Evolutionary conservation across 164 flowering plant species (phyloP).

Genomic region (Cinnamomum micranthum): DNA sequence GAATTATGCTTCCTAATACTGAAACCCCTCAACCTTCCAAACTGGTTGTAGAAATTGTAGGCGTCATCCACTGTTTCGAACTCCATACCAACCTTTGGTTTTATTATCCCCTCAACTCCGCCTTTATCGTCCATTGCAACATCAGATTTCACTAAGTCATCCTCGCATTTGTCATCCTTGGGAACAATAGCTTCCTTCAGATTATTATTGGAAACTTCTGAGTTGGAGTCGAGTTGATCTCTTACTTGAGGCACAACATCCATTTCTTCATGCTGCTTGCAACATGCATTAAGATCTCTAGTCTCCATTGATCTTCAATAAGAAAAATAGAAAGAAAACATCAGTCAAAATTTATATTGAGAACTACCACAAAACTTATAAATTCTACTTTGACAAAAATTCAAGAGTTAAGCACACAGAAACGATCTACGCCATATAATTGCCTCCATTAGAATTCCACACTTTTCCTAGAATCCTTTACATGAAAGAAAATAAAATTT

Average conservation of each 20-base stretch:
- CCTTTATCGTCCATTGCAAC: not conserved
- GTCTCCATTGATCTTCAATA: not conserved
- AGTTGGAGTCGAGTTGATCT: not conserved
- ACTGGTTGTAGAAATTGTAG: slow-evolving; percentile 12
- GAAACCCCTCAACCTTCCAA: slow-evolving; percentile 9
- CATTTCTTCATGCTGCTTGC: not conserved
- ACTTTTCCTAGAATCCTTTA: no score
- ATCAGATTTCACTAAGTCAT: not conserved
- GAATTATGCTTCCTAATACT: slow-evolving; percentile 2
- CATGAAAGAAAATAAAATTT: no score
- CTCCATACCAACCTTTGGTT: slow-evolving; percentile 7
- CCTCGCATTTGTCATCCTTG: not conserved
- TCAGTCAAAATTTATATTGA: no score
- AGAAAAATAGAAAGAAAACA: not conserved
- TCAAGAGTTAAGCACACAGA: no score
- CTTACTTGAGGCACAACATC: not conserved
- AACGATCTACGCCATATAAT: no score
- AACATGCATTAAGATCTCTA: not conserved
- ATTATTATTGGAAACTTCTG: not conserved
- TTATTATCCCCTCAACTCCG: not conserved
- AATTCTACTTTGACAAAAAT: no score
- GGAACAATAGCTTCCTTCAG: no score
- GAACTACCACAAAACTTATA: no score
- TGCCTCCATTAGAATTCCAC: no score
- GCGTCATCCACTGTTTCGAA: slow-evolving; percentile 5